Evolutionary conservation across 495 filamentous ascomycete species (phyloP).

Genomic region (Penicillium steckii): DNA sequence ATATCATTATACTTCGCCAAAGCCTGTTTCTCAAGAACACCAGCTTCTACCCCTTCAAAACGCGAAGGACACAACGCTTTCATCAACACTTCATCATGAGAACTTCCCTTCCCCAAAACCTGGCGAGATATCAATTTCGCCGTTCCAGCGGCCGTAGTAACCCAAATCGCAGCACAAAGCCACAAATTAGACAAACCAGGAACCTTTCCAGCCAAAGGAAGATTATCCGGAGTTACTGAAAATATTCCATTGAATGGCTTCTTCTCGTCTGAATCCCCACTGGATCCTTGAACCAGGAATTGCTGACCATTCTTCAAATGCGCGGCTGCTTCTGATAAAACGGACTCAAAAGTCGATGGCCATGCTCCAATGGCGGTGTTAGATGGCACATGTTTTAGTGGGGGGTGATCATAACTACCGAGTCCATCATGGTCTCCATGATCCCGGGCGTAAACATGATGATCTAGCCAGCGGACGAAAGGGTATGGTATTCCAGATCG

Average conservation of each 20-base stretch:
- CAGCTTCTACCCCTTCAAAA: slow-evolving; percentile 26
- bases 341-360: slow-evolving; percentile 23
- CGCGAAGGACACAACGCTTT: slow-evolving; percentile 27
- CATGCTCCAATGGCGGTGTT: slow-evolving; percentile 27
- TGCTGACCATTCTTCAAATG: slow-evolving; percentile 12
- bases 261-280: slow-evolving; percentile 5
- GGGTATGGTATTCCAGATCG: slow-evolving; percentile 17
- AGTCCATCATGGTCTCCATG: slow-evolving; percentile 32
- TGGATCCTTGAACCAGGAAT: slow-evolving; percentile 9
- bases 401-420: slow-evolving; percentile 33
- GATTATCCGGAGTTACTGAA: slow-evolving; percentile 37
- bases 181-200: slow-evolving; percentile 23
- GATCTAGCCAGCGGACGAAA: slow-evolving; percentile 33
- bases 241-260: slow-evolving; percentile 36
- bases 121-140: slow-evolving; percentile 29
- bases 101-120: slow-evolving; percentile 8
- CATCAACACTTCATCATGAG: slow-evolving; percentile 16
- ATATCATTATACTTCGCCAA: slow-evolving; percentile 34
- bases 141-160: slow-evolving; percentile 35
- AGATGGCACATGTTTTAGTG: slow-evolving; percentile 18
- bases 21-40: slow-evolving; percentile 19
- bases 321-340: slow-evolving; percentile 23
- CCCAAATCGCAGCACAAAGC: slow-evolving; percentile 35
- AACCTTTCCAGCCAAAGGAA: slow-evolving; percentile 31
- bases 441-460: slow-evolving; percentile 37